phyloP scores from a whole-genome alignment of 495 filamentous ascomycete species.

The Tuber umbilicatum region DNA sequence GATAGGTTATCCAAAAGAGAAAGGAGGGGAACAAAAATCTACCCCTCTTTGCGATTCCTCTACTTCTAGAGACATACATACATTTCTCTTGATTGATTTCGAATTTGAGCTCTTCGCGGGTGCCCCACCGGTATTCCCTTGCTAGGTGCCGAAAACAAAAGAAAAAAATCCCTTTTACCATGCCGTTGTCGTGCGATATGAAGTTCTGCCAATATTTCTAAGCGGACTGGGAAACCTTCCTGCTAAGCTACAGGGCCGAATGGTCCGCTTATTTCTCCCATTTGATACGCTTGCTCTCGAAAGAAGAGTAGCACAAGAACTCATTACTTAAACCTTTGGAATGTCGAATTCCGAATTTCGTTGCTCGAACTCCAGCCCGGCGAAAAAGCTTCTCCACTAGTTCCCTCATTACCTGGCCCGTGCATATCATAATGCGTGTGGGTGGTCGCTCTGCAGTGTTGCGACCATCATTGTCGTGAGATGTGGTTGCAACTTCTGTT shows the following conservation, averaged over 20 bases:
- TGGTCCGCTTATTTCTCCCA: constrained; percentile 38
- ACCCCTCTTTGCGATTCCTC: background rate
- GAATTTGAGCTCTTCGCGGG: background rate
- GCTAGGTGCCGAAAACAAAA: background rate
- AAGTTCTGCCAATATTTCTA: background rate
- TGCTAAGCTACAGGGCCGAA: background rate
- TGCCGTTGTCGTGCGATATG: background rate
- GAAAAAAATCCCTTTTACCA: background rate
- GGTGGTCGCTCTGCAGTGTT: background rate
- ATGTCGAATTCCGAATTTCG: constrained; percentile 58
- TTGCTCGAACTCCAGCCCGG: constrained; percentile 50
- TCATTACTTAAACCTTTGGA: constrained; percentile 66
- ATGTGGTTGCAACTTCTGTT: constrained; percentile 5
- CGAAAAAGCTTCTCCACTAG: constrained; percentile 52
- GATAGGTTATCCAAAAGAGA: background rate
- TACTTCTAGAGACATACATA: background rate
- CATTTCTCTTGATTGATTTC: background rate
- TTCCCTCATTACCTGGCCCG: constrained; percentile 61
- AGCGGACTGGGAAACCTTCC: background rate
- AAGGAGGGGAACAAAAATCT: background rate
- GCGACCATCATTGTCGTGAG: constrained; percentile 8
- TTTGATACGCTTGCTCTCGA: constrained; percentile 55
- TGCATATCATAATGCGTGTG: constrained; percentile 57
- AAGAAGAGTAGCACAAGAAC: constrained; percentile 72
- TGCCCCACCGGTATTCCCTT: background rate